These are phyloP conservation scores for Aspergillus indologenus DNA, from an alignment of 495 filamentous ascomycete genomes.

Conservation along the genomic window DNA sequence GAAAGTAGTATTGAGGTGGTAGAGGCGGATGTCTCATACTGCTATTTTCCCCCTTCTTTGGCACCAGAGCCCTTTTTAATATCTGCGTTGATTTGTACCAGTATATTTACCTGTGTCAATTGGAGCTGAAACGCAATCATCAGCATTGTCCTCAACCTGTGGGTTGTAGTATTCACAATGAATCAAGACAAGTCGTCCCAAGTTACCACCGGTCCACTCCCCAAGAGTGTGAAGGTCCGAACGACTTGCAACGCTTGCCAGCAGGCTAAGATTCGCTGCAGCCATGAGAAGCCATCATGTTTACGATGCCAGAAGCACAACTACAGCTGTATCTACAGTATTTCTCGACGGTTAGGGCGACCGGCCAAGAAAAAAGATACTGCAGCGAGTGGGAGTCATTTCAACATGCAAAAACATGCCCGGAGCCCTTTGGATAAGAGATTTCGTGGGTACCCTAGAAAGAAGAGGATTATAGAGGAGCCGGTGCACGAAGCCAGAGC, in stretches of 20 bases:
- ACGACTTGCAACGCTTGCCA: slow-evolving; percentile 50
- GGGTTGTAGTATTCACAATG: slow-evolving; percentile 9
- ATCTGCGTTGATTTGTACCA: too few species aligned
- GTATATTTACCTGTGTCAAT: not conserved
- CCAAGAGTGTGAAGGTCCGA: slow-evolving; percentile 43
- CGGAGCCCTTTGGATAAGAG: slow-evolving; percentile 15
- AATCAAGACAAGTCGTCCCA: slow-evolving; percentile 15
- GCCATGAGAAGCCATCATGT: slow-evolving; percentile 46
- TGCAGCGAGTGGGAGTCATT: not conserved
- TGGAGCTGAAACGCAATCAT: not conserved
- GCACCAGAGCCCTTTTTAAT: not conserved
- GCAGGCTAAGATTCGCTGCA: slow-evolving; percentile 49
- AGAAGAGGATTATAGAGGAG: slow-evolving; percentile 8
- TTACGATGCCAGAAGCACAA: slow-evolving; percentile 43
- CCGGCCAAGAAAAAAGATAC: slow-evolving; percentile 39
- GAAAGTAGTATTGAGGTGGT: not conserved
- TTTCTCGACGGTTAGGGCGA: slow-evolving; percentile 42
- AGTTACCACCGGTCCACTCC: slow-evolving; percentile 19
- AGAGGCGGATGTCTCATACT: not conserved
- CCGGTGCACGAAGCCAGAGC: not conserved
- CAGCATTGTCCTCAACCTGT: not conserved
- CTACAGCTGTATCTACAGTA: slow-evolving; percentile 44
- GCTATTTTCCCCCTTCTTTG: not conserved
- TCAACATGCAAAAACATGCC: not conserved
- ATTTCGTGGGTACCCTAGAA: not conserved